phyloP scores from a whole-genome alignment of 192 early-diverging fungal genomes.

The Coemansia sp. region DNA sequence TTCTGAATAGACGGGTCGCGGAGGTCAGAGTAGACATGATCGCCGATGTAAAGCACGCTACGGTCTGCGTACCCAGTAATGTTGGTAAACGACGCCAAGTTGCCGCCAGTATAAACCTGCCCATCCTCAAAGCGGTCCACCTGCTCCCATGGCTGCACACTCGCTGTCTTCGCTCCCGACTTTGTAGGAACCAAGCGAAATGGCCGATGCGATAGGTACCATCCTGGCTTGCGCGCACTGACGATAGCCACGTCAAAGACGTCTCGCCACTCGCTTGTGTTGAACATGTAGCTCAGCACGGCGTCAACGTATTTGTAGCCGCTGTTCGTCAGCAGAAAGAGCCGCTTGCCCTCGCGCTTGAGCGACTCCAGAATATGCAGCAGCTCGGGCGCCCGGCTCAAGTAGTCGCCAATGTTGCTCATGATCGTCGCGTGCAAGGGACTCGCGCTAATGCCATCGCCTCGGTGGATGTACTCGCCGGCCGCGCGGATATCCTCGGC shows the following conservation, averaged over 20 bases:
- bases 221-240: conserved; percentile 61
- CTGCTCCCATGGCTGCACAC: conserved; percentile 55
- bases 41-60: conserved; percentile 66
- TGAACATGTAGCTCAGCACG: conserved; percentile 58
- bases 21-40: conserved; percentile 67
- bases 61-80: conserved; percentile 63
- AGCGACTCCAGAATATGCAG: conserved; percentile 57
- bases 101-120: conserved; percentile 67
- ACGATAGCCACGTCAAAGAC: conserved; percentile 67
- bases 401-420: conserved; percentile 52
- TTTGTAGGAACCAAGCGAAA: conserved; percentile 58
- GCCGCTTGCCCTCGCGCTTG: conserved; percentile 54
- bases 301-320: conserved; percentile 58
- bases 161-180: not conserved
- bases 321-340: conserved; percentile 66
- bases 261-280: conserved; percentile 58
- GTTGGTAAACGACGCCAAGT: conserved; percentile 57
- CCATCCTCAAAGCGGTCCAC: conserved; percentile 60
- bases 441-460: conserved; percentile 53
- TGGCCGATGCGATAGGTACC: conserved; percentile 62
- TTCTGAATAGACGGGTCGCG: conserved; percentile 64
- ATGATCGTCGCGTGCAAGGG: conserved; percentile 57
- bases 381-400: conserved; percentile 55
- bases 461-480: conserved; percentile 59
- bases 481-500: conserved; percentile 61